Evolutionary conservation across 805 yeast species (phyloP).

Genomic region (Metschnikowia hibisci): DNA sequence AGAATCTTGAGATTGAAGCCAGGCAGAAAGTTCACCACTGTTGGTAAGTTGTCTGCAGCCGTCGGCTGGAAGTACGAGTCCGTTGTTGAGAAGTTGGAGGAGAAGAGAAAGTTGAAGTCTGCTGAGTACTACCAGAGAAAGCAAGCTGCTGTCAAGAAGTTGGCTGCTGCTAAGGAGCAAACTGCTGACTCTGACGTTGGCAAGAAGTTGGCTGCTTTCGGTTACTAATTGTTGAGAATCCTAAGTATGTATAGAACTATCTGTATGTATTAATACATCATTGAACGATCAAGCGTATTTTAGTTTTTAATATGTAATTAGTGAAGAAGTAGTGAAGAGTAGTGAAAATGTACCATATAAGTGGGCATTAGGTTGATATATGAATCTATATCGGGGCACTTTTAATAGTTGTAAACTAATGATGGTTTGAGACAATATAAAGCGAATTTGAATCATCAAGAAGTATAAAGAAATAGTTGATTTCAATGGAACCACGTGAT

Average conservation of each 20-base stretch:
- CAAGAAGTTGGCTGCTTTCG: slow-evolving; percentile 91
- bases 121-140: slow-evolving; percentile 99
- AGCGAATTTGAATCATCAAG: too few relatives aligned
- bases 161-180: slow-evolving; percentile 78
- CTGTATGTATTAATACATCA: slow-evolving; percentile 17
- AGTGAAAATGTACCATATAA: too few relatives aligned
- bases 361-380: too few relatives aligned
- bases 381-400: too few relatives aligned
- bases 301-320: too few relatives aligned
- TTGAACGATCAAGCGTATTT: slow-evolving; percentile 5
- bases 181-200: slow-evolving; percentile 89
- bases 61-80: slow-evolving; percentile 99
- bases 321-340: too few relatives aligned
- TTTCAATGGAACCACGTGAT: too few relatives aligned
- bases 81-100: slow-evolving; percentile 95
- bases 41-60: slow-evolving; percentile 91
- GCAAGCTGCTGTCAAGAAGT: slow-evolving; percentile 93
- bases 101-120: slow-evolving; percentile 97
- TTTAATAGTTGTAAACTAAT: too few relatives aligned
- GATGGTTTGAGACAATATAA: too few relatives aligned
- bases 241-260: slow-evolving; percentile 14
- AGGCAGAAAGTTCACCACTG: slow-evolving; percentile 99
- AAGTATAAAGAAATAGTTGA: too few relatives aligned
- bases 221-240: slow-evolving; percentile 64
- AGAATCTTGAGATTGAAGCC: slow-evolving; percentile 98